Base-by-base conservation (phyloP, 176 grass and related monocot genomes). In the Ensete glaucum region DNA sequence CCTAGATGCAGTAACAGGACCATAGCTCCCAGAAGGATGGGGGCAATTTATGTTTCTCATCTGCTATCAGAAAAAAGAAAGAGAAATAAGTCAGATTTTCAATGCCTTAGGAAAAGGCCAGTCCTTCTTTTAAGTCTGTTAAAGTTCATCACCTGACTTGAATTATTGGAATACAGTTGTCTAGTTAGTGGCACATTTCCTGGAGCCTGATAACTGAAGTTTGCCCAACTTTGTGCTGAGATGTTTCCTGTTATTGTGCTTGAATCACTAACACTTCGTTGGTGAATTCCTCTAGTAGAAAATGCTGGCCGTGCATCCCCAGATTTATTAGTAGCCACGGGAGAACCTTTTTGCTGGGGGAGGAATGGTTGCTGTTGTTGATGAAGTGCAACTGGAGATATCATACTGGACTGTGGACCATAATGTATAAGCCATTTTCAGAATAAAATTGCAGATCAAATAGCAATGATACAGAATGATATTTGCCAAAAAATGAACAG, bases 361-460 rank as follows among this genome's bases (percentile, higher is more conserved):
- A 82, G 29, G 78, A 69, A 78, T 9, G 77, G 72, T 25, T 80
- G 51, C 59, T 80, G 78, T 57, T 87, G 85, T 74, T 87, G 85
- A 79, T 80, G 80, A 52, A 76, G 49, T 66, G 85, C 62, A 76
- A 72, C 80, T 78, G 85, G 81, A 64, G 85, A 83, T 13, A 76
- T 65, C 16, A 75, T 87, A 48, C 73, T 80, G 64, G 80, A 67
- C 85, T 87, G 80, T 72, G 65, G 53, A 77, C 43, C 64, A 70
- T 56, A 73, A 26, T 73, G 23, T 55, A 62, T 24, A 25, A 70
- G 23, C 17, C 76, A 51, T 43, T 52, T 60, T 43, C 48, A 50
- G 56, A 79, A 50, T 23, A 21, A 54, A 68, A 11, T 43, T 10
- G 0, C 21, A 53, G 43, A 54, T 19, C 51, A 27, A 56, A 48